Percentiles rank a stretch among this genome's conserved stretches.
phyloP scores from a whole-genome alignment of 2,329 filamentous ascomycete species.

The Venturia nashicola region DNA sequence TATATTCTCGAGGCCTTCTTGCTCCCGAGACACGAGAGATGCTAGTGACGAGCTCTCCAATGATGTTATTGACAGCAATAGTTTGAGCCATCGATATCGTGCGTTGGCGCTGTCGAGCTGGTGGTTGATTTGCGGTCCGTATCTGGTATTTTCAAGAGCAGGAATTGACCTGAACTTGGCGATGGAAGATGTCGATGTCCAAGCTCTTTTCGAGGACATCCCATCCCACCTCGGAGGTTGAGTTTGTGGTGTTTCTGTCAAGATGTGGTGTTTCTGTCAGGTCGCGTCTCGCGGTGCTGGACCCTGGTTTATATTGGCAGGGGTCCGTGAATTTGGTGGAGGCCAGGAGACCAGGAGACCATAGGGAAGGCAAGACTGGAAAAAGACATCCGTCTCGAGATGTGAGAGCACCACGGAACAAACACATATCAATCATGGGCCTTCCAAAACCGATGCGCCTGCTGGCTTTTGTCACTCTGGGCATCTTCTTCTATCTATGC shows the following conservation, averaged over 20 bases:
- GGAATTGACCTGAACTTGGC: background rate
- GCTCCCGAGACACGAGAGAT: constrained; percentile 39
- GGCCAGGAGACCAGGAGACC: background rate
- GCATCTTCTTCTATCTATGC: constrained; percentile 68
- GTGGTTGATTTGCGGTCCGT: background rate
- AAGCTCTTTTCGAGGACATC: background rate
- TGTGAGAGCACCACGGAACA: background rate
- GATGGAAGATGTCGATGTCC: background rate
- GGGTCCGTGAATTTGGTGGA: background rate
- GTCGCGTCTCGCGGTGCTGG: background rate
- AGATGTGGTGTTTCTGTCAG: too few relatives aligned
- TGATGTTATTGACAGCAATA: constrained; percentile 36
- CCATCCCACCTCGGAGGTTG: background rate
- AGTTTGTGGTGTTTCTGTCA: background rate
- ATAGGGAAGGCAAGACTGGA: background rate
- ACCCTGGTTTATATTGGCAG: background rate
- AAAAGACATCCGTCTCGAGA: background rate
- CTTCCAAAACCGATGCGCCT: constrained; percentile 75
- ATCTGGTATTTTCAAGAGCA: background rate
- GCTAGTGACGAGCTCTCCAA: constrained; percentile 57
- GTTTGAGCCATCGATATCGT: constrained; percentile 10
- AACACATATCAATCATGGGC: constrained; percentile 48
- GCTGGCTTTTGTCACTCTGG: constrained; percentile 56
- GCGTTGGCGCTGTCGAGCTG: background rate
- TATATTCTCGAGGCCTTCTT: constrained; percentile 21